These are phyloP conservation scores for Salmacisia buchloeana DNA, from an alignment of 1,284 basidiomycete genomes.

Conservation along the genomic window DNA sequence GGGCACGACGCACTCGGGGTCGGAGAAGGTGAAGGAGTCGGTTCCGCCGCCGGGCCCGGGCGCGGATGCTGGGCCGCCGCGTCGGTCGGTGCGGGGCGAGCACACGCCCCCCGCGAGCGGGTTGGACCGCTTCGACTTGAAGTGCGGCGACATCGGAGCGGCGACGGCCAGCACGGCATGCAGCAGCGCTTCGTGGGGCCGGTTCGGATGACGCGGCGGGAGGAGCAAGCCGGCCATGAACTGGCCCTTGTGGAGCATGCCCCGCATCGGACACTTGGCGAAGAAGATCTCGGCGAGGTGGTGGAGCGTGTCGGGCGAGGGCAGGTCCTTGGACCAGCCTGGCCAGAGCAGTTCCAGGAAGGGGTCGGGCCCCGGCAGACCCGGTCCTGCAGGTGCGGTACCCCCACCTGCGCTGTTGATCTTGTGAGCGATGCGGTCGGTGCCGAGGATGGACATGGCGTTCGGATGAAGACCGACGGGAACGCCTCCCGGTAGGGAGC, in stretches of 20 bases:
- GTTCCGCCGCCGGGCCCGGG: background rate
- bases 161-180: constrained; percentile 16
- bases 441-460: background rate
- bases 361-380: constrained; percentile 8
- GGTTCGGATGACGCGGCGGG: constrained; percentile 8
- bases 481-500: background rate
- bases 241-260: constrained; percentile 13
- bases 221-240: constrained; percentile 13
- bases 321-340: constrained; percentile 15
- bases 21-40: background rate
- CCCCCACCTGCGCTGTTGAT: background rate
- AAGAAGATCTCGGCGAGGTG: constrained; percentile 17
- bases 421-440: background rate
- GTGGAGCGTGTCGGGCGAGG: constrained; percentile 12
- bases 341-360: constrained; percentile 15
- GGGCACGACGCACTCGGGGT: background rate
- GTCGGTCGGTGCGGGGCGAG: background rate
- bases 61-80: background rate
- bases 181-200: constrained; percentile 13
- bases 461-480: background rate
- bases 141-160: constrained; percentile 16
- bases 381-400: background rate
- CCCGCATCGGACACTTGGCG: constrained; percentile 12
- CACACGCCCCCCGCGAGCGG: background rate
- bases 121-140: constrained; percentile 5